Conservation (phyloP, 305 asterid genomes). For the Solanum chacoense region DNA sequence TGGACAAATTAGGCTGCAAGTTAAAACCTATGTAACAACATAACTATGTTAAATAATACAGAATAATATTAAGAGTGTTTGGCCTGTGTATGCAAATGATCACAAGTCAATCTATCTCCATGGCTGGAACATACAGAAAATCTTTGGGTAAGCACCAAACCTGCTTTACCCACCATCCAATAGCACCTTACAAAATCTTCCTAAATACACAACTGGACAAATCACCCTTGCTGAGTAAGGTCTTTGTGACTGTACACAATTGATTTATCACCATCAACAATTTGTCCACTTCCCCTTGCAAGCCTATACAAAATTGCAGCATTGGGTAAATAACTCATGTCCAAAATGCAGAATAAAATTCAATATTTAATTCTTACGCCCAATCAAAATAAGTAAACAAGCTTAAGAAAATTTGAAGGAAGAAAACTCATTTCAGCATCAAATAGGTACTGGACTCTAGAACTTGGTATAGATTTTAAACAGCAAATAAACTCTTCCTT, state of each 20-base stretch:
- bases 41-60: background rate
- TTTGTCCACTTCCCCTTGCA: conserved; percentile 88
- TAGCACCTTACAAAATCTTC: background rate
- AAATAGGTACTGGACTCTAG: background rate
- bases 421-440: background rate
- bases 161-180: background rate
- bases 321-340: background rate
- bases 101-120: background rate
- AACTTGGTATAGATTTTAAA: background rate
- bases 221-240: conserved; percentile 24
- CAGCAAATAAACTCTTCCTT: background rate
- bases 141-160: background rate
- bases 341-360: background rate
- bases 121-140: background rate
- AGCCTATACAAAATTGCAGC: conserved; percentile 38
- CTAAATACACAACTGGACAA: background rate
- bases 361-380: background rate
- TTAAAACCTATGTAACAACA: background rate
- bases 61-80: background rate
- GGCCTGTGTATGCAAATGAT: background rate
- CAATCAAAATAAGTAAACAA: background rate
- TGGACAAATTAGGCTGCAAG: background rate
- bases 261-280: conserved; percentile 77
- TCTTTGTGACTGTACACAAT: conserved; percentile 79
- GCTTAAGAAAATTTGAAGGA: background rate